phyloP scores from a whole-genome alignment of 1,284 basidiomycete species.

The Moniliella sp. region DNA sequence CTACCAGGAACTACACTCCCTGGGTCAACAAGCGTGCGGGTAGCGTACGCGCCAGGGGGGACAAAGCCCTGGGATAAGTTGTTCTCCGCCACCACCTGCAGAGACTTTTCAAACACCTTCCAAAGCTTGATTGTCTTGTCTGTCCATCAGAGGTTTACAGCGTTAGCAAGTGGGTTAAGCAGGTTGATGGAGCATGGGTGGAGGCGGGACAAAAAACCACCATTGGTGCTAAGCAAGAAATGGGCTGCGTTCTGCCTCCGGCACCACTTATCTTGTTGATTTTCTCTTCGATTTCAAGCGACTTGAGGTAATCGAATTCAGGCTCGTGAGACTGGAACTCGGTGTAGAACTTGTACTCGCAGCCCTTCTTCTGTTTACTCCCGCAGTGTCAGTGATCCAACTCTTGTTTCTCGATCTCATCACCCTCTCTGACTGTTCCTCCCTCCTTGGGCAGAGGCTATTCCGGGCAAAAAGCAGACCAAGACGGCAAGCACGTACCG shows the following conservation, averaged over 20 bases:
- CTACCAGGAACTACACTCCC: no score
- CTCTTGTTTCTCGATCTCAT: no score
- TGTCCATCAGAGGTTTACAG: constrained; percentile 2
- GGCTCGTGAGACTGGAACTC: constrained; percentile 99
- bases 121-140: constrained; percentile 99
- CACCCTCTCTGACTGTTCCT: no score
- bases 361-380: constrained; percentile 84
- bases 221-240: constrained; percentile 83
- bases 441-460: no score
- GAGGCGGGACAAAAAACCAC: constrained; percentile 13
- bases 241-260: constrained; percentile 90
- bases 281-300: constrained; percentile 99
- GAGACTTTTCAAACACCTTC: constrained; percentile 97
- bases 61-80: constrained; percentile 50
- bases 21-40: no score
- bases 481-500: no score
- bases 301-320: constrained; percentile 99
- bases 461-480: no score
- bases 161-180: no score
- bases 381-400: no score
- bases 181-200: no score
- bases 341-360: constrained; percentile 99
- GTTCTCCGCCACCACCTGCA: constrained; percentile 87
- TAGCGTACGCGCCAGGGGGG: no score
- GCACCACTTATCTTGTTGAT: constrained; percentile 99